phyloP scores from a whole-genome alignment of 2,329 filamentous ascomycete genomes.

The Gremmenia infestans region DNA sequence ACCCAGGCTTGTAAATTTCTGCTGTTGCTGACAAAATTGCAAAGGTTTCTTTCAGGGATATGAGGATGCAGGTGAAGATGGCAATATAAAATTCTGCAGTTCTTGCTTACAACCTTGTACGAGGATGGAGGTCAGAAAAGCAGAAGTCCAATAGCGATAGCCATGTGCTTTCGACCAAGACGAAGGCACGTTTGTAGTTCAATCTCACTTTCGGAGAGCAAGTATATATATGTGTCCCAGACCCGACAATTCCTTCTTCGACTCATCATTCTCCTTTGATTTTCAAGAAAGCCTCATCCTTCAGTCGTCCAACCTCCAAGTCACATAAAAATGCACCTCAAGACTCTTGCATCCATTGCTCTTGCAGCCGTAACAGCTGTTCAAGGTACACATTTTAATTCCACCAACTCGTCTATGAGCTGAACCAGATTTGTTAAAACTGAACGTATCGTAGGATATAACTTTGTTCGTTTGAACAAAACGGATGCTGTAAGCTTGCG shows the following conservation, averaged over 20 bases:
- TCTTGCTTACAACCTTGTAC: neutral
- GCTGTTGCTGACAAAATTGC: too few relatives aligned
- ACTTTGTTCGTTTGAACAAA: slow-evolving; percentile 33
- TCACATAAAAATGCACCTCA: slow-evolving; percentile 25
- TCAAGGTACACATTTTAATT: slow-evolving; percentile 10
- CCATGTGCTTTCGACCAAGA: neutral
- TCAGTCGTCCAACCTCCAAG: neutral
- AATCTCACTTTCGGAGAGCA: neutral
- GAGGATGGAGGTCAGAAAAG: neutral
- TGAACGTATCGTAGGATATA: slow-evolving; percentile 14
- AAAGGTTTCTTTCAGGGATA: neutral
- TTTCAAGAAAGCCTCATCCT: neutral
- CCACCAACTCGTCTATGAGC: neutral
- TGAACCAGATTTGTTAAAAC: neutral
- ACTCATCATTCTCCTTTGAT: neutral
- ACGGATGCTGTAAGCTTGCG: slow-evolving; percentile 26
- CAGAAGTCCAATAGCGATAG: neutral
- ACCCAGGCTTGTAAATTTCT: too few relatives aligned
- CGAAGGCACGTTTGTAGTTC: neutral
- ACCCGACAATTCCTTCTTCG: neutral
- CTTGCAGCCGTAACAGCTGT: slow-evolving; percentile 16
- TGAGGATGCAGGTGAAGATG: neutral
- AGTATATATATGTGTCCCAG: neutral
- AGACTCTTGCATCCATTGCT: slow-evolving; percentile 15
- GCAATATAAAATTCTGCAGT: neutral